Conservation (phyloP, 164 flowering plant species). For the Echeveria elegans region DNA sequence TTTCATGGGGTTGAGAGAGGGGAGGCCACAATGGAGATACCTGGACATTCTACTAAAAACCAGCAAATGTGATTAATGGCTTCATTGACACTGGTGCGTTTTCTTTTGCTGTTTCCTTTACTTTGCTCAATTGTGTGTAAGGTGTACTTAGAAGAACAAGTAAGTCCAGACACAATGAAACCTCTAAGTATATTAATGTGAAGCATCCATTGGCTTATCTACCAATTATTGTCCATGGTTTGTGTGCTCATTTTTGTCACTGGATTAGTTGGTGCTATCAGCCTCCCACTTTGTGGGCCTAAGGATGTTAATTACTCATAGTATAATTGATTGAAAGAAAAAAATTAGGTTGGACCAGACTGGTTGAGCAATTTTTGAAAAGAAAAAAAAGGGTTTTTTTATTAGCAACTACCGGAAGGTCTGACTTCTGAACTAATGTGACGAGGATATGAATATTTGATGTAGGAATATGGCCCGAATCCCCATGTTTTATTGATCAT, state of each 20-base stretch:
- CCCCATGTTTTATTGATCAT: constrained; percentile 59
- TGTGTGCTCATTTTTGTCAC: not conserved
- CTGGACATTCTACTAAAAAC: constrained; percentile 60
- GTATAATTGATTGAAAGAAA: too few species aligned
- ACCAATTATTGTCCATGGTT: not conserved
- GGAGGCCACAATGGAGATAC: constrained; percentile 61
- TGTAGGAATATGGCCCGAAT: constrained; percentile 88
- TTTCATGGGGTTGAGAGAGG: constrained; percentile 66
- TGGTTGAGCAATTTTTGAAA: not conserved
- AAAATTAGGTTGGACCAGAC: not conserved
- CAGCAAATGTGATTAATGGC: constrained; percentile 65
- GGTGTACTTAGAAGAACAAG: not conserved
- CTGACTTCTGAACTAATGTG: not conserved
- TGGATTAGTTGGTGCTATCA: not conserved
- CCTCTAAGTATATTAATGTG: not conserved
- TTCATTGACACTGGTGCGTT: constrained; percentile 65
- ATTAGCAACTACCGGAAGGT: too few species aligned
- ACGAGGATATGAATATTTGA: not conserved
- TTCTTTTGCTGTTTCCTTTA: not conserved
- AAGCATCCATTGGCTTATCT: not conserved
- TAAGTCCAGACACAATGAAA: not conserved
- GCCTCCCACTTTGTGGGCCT: constrained; percentile 1
- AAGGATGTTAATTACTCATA: not conserved
- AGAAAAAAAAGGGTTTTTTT: not conserved
- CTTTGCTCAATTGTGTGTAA: not conserved